Base-by-base conservation (phyloP, 495 filamentous ascomycete genomes). In the Annulohypoxylon maeteangense region DNA sequence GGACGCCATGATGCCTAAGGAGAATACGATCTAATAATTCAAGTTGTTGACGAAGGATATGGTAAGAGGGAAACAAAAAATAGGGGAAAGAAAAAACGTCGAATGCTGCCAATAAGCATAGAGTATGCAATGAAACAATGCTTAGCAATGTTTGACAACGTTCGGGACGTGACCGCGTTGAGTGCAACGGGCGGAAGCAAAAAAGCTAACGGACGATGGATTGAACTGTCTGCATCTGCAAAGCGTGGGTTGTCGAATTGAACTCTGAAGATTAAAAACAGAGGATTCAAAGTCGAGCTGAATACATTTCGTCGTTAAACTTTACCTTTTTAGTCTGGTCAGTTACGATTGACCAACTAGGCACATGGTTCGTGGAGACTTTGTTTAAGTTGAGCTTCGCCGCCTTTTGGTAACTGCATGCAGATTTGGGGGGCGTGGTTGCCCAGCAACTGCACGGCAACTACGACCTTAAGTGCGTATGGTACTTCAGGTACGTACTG, bases 1-100 rank as follows among this genome's bases (percentile, higher is more conserved):
- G 4, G 75, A 73, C 48, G 69, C 73, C 75, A 77, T 77, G 8
- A 51, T 51, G 47, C 22, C 23, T 27, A n/a, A 29, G 47, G 8
- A 12, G 16, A 27, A 51, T n/a, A 10, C 7, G 8, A 51, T 27
- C 22, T 42, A 45, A 22, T 31, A 47, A 36, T 44, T 34, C 25
- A 48, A 27, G 23, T 42, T 3, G 48, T 44, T 16, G 38, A 50
- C 22, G 29, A 47, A 65, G 32, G 4, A 60, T 32, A 62, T 64
- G 59, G 14, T 42, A 56, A 56, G 53, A 65, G 48, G 50, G 12
- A 56, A 65, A 34, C 20, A 29, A 61, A 54, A 58, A 10, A 27
- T 62, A 58, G 65, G 54, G 31, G 16, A 48, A 53, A 18, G 16
- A 44, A 18, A 18, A 38, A 47, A 40, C 18, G 61, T 34, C 51